Evolutionary conservation across 1,139 yeast genomes (phyloP).

Genomic region (Petasospora fabianii): DNA sequence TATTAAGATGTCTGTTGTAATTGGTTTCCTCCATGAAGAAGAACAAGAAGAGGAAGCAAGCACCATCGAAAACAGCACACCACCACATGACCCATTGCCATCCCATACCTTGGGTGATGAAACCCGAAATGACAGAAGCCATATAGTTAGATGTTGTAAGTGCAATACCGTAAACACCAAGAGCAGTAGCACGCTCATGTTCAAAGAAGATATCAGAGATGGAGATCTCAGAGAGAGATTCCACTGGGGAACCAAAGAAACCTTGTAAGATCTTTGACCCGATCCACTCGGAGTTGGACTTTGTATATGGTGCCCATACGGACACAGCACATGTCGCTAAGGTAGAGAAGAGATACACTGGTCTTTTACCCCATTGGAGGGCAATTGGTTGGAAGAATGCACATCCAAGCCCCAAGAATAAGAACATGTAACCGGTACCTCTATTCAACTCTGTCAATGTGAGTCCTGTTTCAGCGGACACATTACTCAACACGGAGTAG

Average conservation of each 20-base stretch:
- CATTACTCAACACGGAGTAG: slow-evolving; percentile 40
- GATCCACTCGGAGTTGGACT: slow-evolving; percentile 34
- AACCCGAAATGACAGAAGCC: slow-evolving; percentile 50
- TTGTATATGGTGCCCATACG: slow-evolving; percentile 41
- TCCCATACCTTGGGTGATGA: slow-evolving; percentile 41
- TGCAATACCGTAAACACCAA: slow-evolving; percentile 41
- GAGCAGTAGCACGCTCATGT: slow-evolving; percentile 46
- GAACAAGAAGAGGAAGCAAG: slow-evolving; percentile 38
- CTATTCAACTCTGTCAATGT: slow-evolving; percentile 40
- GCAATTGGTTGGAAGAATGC: slow-evolving; percentile 48
- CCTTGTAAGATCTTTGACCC: slow-evolving; percentile 39
- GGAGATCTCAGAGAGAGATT: slow-evolving; percentile 48
- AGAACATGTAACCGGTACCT: slow-evolving; percentile 49
- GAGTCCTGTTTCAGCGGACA: slow-evolving; percentile 37
- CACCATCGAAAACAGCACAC: slow-evolving; percentile 45
- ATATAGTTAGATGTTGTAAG: slow-evolving; percentile 36
- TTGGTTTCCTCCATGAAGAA: slow-evolving; percentile 46
- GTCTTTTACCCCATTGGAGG: slow-evolving; percentile 50
- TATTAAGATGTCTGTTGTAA: slow-evolving; percentile 30
- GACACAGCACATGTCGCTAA: slow-evolving; percentile 36
- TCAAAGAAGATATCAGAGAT: slow-evolving; percentile 47
- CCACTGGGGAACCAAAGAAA: slow-evolving; percentile 48
- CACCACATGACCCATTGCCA: slow-evolving; percentile 44
- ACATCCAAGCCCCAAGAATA: slow-evolving; percentile 44
- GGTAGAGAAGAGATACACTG: slow-evolving; percentile 37